Percentiles rank a stretch among this genome's conserved stretches.
phyloP scores from a whole-genome alignment of 208 protist species.

The Trypanosoma avium region DNA sequence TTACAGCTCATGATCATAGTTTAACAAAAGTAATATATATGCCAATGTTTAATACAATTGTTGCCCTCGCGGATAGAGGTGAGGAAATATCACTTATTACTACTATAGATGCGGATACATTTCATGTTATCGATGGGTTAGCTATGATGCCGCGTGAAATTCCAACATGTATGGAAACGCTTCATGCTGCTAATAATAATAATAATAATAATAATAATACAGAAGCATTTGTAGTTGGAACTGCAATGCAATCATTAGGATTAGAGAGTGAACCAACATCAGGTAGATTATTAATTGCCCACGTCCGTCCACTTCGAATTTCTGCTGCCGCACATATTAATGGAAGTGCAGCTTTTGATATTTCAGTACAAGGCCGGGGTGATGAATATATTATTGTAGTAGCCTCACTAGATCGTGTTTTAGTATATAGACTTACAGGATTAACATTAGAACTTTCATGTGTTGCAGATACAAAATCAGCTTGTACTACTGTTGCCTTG shows the following conservation, averaged over 20 bases:
- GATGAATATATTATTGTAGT: constrained; percentile 32
- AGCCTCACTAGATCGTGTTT: constrained; percentile 23
- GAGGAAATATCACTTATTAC: constrained; percentile 16
- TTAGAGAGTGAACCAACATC: not conserved
- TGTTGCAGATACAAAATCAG: constrained; percentile 7
- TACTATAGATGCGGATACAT: constrained; percentile 23
- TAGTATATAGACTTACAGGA: constrained; percentile 33
- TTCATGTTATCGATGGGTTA: constrained; percentile 21
- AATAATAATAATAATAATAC: not conserved
- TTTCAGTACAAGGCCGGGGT: constrained; percentile 21
- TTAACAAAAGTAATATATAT: constrained; percentile 22
- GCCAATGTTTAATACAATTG: constrained; percentile 16
- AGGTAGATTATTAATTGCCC: constrained; percentile 22
- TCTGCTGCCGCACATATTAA: constrained; percentile 5
- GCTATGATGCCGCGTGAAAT: constrained; percentile 13
- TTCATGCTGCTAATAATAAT: not conserved
- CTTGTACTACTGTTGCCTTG: constrained; percentile 38
- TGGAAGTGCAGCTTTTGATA: constrained; percentile 15
- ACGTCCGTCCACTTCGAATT: constrained; percentile 23
- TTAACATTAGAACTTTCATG: constrained; percentile 23
- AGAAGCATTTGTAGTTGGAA: constrained; percentile 22
- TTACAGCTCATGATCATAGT: constrained; percentile 19
- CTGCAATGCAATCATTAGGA: constrained; percentile 6
- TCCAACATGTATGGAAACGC: constrained; percentile 21
- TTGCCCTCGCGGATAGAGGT: constrained; percentile 20